Conservation (phyloP, 257 asterid species). For the Nicotiana noctiflora region DNA sequence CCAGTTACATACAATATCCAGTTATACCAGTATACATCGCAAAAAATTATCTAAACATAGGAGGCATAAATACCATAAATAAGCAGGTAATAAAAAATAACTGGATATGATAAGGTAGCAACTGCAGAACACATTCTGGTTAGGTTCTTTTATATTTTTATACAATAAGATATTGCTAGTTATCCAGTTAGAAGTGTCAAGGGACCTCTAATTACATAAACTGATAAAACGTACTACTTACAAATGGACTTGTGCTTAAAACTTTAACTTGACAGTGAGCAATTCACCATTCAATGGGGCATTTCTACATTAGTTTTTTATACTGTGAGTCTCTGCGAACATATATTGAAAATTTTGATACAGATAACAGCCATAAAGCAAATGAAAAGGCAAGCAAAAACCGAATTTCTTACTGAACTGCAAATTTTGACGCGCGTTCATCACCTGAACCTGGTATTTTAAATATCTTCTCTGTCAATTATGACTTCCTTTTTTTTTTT, state of each 20-base stretch:
- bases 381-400: constrained; percentile 90
- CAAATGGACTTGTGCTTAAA: neutral
- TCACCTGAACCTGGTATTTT: constrained; percentile 86
- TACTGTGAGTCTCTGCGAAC: neutral
- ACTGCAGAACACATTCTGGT: neutral
- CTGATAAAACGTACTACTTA: neutral
- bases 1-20: no score
- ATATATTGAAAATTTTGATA: constrained; percentile 1
- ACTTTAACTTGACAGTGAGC: neutral
- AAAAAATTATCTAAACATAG: no score
- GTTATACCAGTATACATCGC: no score
- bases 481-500: no score
- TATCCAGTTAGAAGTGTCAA: neutral
- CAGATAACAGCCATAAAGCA: constrained; percentile 95
- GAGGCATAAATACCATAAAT: no score
- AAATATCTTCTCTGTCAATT: constrained; percentile 3
- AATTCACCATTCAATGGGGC: neutral
- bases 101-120: neutral
- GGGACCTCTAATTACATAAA: neutral
- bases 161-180: neutral
- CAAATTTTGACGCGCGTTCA: constrained; percentile 81
- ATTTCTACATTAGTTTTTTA: neutral
- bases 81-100: no score
- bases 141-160: neutral
- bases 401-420: constrained; percentile 85